These are phyloP conservation scores for Leonotis leonurus DNA, from an alignment of 257 asterid species.

Conservation along the genomic window DNA sequence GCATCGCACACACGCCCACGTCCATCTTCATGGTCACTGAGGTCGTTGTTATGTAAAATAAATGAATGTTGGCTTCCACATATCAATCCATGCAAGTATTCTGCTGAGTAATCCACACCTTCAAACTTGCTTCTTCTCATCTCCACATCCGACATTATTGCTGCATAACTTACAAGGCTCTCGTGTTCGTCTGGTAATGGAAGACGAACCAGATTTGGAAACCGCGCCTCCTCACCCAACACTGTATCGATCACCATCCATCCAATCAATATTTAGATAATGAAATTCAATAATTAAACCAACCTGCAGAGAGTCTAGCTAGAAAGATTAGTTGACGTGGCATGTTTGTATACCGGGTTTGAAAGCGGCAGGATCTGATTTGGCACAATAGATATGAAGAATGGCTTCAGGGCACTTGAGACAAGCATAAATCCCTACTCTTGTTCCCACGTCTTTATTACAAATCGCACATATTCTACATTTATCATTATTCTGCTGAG, in stretches of 20 bases:
- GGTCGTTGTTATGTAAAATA: not conserved
- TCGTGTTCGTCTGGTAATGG: not conserved
- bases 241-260: not conserved
- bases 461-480: not conserved
- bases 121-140: no score
- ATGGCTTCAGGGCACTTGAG: not conserved
- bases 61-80: not conserved
- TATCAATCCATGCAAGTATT: rapidly evolving
- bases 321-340: not conserved
- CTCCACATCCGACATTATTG: no score
- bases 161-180: not conserved
- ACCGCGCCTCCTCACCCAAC: not conserved
- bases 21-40: not conserved
- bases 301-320: not conserved
- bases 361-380: not conserved
- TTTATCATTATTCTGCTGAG: not conserved
- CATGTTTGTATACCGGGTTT: not conserved
- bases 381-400: not conserved
- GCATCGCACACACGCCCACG: not conserved
- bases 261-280: no score
- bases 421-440: not conserved
- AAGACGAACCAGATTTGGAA: not conserved
- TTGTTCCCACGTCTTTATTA: not conserved
- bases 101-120: not conserved
- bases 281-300: not conserved